Conservation (phyloP, 2,329 filamentous ascomycete genomes). For the Rugonectria rugulosa region DNA sequence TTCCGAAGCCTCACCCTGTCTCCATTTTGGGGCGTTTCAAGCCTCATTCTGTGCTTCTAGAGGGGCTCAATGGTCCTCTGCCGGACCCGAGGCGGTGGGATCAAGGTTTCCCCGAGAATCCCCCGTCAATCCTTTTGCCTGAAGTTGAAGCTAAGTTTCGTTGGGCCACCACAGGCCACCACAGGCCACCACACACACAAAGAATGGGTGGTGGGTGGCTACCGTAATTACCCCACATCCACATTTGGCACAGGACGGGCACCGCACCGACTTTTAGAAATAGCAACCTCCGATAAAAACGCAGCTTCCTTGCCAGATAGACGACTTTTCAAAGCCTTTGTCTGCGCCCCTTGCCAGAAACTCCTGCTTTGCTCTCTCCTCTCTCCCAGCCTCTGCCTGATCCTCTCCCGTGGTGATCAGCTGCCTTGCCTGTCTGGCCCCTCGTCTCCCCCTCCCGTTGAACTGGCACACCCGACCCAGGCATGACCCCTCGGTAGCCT, state of each 20-base stretch:
- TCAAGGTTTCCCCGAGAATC: constrained; percentile 40
- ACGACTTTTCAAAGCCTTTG: constrained; percentile 27
- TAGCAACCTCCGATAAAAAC: constrained; percentile 47
- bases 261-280: constrained; percentile 51
- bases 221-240: constrained; percentile 47
- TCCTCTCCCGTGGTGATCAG: constrained; percentile 24
- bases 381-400: neutral
- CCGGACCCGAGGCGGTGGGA: constrained; percentile 16
- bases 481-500: constrained; percentile 54
- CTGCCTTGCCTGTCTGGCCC: constrained; percentile 17
- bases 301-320: constrained; percentile 38
- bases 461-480: constrained; percentile 38
- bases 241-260: constrained; percentile 49
- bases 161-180: no score
- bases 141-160: no score
- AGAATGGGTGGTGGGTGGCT: constrained; percentile 5
- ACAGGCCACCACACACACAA: no score
- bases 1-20: neutral
- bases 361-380: neutral
- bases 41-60: constrained; percentile 4
- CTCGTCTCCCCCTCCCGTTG: constrained; percentile 17
- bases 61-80: no score
- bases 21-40: neutral
- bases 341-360: constrained; percentile 26
- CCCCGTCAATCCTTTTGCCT: constrained; percentile 30